phyloP scores from a whole-genome alignment of 2,329 filamentous ascomycete species.

The Phyllosticta citribraziliensis region DNA sequence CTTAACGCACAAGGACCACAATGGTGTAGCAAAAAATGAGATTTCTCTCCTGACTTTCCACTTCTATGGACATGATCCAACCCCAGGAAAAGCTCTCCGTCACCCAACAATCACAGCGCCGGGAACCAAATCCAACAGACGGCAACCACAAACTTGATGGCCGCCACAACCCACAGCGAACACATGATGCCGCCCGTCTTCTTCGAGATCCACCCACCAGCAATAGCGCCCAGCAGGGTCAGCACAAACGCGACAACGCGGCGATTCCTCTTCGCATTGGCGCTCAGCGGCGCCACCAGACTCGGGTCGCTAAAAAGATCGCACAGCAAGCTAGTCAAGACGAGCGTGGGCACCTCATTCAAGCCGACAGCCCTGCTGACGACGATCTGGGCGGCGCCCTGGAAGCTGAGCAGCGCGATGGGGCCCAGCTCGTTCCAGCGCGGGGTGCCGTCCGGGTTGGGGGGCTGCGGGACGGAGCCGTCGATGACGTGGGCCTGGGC shows the following conservation, averaged over 20 bases:
- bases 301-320: constrained; percentile 62
- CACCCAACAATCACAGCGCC: constrained; percentile 22
- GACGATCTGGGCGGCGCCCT: constrained; percentile 71
- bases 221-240: constrained; percentile 44
- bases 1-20: too few relatives aligned
- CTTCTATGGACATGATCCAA: too few relatives aligned
- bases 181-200: constrained; percentile 42
- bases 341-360: constrained; percentile 64
- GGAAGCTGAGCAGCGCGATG: constrained; percentile 62
- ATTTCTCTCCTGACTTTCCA: too few relatives aligned
- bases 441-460: constrained; percentile 24
- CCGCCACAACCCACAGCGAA: constrained; percentile 39
- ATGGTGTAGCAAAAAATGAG: too few relatives aligned
- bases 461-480: constrained; percentile 41
- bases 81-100: constrained; percentile 10
- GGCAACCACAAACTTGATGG: constrained; percentile 29
- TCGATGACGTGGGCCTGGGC: constrained; percentile 34
- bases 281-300: constrained; percentile 31
- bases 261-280: constrained; percentile 45
- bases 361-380: constrained; percentile 60
- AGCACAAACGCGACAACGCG: constrained; percentile 41
- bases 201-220: constrained; percentile 46
- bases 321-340: constrained; percentile 73
- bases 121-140: constrained; percentile 24
- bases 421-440: constrained; percentile 56